Evolutionary conservation across 495 filamentous ascomycete species (phyloP).

Genomic region (Aspergillus affinis): DNA sequence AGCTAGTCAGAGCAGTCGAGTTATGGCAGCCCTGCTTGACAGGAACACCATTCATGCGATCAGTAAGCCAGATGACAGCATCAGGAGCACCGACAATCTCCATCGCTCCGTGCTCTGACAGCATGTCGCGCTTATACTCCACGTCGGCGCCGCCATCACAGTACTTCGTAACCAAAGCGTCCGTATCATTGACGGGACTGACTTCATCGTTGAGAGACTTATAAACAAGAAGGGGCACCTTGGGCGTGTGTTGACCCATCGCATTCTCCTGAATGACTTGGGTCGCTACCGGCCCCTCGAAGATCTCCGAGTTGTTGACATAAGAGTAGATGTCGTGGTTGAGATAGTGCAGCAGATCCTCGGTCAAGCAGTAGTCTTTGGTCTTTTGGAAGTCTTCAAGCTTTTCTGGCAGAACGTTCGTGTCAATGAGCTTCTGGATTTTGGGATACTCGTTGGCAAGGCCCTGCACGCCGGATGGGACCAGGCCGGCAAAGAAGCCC

Average conservation of each 20-base stretch:
- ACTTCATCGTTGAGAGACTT: conserved; percentile 50
- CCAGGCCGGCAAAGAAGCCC: conserved; percentile 19
- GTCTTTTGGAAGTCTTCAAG: conserved; percentile 20
- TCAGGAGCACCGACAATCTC: conserved; percentile 19
- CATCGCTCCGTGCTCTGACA: conserved; percentile 20
- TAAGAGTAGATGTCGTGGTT: conserved; percentile 21
- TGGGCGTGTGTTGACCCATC: conserved; percentile 30
- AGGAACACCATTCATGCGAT: conserved; percentile 21
- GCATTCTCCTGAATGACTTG: conserved; percentile 17
- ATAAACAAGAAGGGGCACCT: conserved; percentile 49
- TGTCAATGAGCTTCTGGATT: conserved; percentile 10
- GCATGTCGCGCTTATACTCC: conserved; percentile 19
- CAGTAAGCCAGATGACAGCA: conserved; percentile 24
- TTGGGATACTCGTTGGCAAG: conserved; percentile 25
- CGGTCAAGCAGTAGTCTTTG: conserved; percentile 16
- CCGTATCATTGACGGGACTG: conserved; percentile 38
- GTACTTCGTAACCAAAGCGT: conserved; percentile 41
- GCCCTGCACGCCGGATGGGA: conserved; percentile 22
- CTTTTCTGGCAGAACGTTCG: conserved; percentile 15
- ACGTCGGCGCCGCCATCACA: conserved; percentile 26
- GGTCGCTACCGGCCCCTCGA: conserved; percentile 8
- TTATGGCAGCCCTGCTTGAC: conserved; percentile 14
- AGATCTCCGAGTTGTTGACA: conserved; percentile 15
- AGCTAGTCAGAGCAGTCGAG: conserved; percentile 16
- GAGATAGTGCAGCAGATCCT: conserved; percentile 18